Percentiles rank a stretch among this genome's conserved stretches.
These are phyloP conservation scores for Torrubiella hemipterigena DNA, from an alignment of 2,329 filamentous ascomycete species.

Conservation along the genomic window DNA sequence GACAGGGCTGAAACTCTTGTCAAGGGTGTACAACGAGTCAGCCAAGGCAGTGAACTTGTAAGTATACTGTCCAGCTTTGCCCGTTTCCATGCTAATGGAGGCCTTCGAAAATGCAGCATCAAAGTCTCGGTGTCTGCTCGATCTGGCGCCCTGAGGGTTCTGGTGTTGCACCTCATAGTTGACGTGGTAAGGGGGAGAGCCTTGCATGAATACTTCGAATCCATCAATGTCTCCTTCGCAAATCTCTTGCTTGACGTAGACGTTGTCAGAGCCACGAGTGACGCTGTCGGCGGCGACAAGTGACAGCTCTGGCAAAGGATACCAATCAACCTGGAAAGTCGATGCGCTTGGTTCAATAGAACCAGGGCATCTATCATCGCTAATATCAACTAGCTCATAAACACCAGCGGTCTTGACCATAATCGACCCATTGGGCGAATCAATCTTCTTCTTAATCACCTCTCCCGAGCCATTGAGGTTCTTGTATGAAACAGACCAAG, in stretches of 20 bases:
- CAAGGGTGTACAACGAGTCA: slow-evolving; percentile 75
- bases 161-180: slow-evolving; percentile 72
- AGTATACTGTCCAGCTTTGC: slow-evolving; percentile 68
- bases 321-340: slow-evolving; percentile 73
- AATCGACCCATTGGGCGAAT: slow-evolving; percentile 54
- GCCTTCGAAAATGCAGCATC: slow-evolving; percentile 67
- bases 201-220: slow-evolving; percentile 70
- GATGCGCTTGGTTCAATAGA: slow-evolving; percentile 62
- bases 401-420: slow-evolving; percentile 54
- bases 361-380: slow-evolving; percentile 73
- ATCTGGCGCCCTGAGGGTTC: slow-evolving; percentile 51
- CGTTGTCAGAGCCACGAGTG: slow-evolving; percentile 31
- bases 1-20: slow-evolving; percentile 54
- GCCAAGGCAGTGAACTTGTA: slow-evolving; percentile 77
- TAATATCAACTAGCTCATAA: slow-evolving; percentile 70
- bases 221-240: slow-evolving; percentile 92
- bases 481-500: slow-evolving; percentile 70
- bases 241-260: slow-evolving; percentile 65
- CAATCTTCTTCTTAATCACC: slow-evolving; percentile 35
- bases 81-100: slow-evolving; percentile 76
- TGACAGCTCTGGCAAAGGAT: slow-evolving; percentile 62
- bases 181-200: slow-evolving; percentile 69
- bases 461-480: slow-evolving; percentile 45
- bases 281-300: slow-evolving; percentile 55
- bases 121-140: slow-evolving; percentile 56